A percentile compares a stretch with the other conserved stretches of the same genome.
These are phyloP conservation scores for Penicillium sp. DNA, from an alignment of 2,329 filamentous ascomycete species.

Conservation along the genomic window DNA sequence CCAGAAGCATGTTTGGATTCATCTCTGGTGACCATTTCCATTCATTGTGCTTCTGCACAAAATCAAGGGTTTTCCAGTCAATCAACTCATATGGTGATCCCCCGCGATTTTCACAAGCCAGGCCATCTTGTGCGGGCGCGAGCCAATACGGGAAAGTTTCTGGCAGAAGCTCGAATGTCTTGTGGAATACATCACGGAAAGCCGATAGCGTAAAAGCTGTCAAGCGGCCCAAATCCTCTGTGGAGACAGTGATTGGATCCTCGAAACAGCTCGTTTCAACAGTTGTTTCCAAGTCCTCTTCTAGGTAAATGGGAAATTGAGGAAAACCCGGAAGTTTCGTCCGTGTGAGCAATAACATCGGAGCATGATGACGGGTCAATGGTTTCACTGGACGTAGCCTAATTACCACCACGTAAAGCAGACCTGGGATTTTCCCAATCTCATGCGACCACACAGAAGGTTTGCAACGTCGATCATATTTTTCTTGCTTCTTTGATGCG, in stretches of 20 bases:
- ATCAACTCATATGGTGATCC: conserved; percentile 28
- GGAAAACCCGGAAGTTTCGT: conserved; percentile 59
- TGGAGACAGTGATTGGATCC: conserved; percentile 23
- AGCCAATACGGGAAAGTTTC: conserved; percentile 76
- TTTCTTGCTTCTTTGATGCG: conserved; percentile 65
- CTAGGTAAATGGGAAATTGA: conserved; percentile 66
- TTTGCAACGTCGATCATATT: conserved; percentile 74
- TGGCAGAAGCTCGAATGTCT: conserved; percentile 62
- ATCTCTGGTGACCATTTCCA: conserved; percentile 43
- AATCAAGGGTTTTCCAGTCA: conserved; percentile 38
- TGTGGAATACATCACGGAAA: conserved; percentile 84
- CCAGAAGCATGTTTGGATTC: conserved; percentile 35
- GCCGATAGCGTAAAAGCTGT: conserved; percentile 67
- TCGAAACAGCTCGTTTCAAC: conserved; percentile 48
- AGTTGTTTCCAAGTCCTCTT: conserved; percentile 54
- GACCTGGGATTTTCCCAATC: conserved; percentile 41
- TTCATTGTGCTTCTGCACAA: conserved; percentile 36
- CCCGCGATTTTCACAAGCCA: conserved; percentile 1
- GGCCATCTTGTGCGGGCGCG: conserved; percentile 49
- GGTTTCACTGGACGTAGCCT: conserved; percentile 51
- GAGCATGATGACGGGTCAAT: conserved; percentile 55
- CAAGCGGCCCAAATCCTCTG: conserved; percentile 51
- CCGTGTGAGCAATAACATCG: conserved; percentile 67
- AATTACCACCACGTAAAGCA: conserved; percentile 59
- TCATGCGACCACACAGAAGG: conserved; percentile 63